Base-by-base conservation (phyloP, 345 rosid species). In the Firmiana major region DNA sequence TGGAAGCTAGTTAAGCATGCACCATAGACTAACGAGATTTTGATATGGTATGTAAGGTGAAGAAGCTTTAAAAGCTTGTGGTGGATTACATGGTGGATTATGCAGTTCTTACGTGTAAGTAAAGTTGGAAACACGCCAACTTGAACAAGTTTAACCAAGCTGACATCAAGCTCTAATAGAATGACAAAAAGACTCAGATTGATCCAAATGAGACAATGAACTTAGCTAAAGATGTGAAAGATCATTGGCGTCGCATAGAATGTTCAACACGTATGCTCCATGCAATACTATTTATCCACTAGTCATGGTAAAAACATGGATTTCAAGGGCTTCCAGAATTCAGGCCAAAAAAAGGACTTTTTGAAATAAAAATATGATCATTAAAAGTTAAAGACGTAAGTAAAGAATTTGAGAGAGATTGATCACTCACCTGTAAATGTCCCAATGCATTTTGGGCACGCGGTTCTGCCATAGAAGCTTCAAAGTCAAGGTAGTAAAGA, bases 401-500 rank as follows among this genome's bases (percentile, higher is more conserved):
- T 28, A 43, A 9, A 43, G 46, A 43, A 43, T 8, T 1, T 43
- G 46, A 43, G 46, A 43, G 46, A 31, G 11, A 43, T 2, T 8
- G 46, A 9, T 43, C 46, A 85, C 90, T 43, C 46, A 85, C 90
- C 90, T 88, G 88, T 69, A 88, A 81, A 73, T 86, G 85, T 53
- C 84, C 89, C 21, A 86, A 75, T 6, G 88, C 89, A 74, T 82
- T 81, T 73, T 88, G 91, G 31, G 91, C 88, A 22, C 85, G 91
- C 22, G 88, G 79, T 53, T 86, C 91, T 4, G 91, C 91, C 88
- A 88, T 86, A 43, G 91, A 88, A 75, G 91, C 91, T 78, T 84
- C 91, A 80, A 88, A 88, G 76, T 88, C 91, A 46, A 88, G 77
- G 74, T 83, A 83, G 80, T 86, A 88, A 67, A 86, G 84, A 71